Evolutionary conservation across 2,329 filamentous ascomycete genomes (phyloP).

Genomic region (Stagonosporopsis vannaccii): DNA sequence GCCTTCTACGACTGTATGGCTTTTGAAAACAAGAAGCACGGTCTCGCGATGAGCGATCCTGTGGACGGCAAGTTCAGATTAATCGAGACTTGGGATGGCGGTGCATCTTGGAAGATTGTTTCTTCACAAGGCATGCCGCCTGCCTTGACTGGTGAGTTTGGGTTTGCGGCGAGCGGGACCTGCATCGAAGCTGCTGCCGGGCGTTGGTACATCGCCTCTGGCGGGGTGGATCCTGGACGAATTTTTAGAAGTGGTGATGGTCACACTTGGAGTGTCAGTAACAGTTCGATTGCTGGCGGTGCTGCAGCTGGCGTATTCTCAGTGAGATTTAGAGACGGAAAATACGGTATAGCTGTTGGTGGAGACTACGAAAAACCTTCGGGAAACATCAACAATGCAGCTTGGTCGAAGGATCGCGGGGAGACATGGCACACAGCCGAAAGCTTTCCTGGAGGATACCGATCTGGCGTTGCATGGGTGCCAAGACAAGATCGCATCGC

Average conservation of each 20-base stretch:
- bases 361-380: slow-evolving; percentile 36
- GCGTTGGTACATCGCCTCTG: slow-evolving; percentile 39
- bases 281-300: slow-evolving; percentile 31
- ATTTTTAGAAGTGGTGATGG: slow-evolving; percentile 29
- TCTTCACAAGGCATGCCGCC: slow-evolving; percentile 23
- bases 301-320: slow-evolving; percentile 40
- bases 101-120: slow-evolving; percentile 31
- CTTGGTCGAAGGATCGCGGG: slow-evolving; percentile 38
- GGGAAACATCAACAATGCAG: slow-evolving; percentile 26
- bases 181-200: slow-evolving; percentile 38
- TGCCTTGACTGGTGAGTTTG: slow-evolving; percentile 33
- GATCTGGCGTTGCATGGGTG: slow-evolving; percentile 37
- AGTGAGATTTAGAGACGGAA: slow-evolving; percentile 35
- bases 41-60: slow-evolving; percentile 40
- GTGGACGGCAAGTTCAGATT: slow-evolving; percentile 39
- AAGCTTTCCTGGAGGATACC: slow-evolving; percentile 37
- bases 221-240: slow-evolving; percentile 35
- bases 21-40: slow-evolving; percentile 33
- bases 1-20: slow-evolving; percentile 43
- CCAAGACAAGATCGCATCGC: slow-evolving; percentile 23
- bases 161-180: slow-evolving; percentile 38
- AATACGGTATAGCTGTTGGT: slow-evolving; percentile 37
- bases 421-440: slow-evolving; percentile 27
- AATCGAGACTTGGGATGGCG: slow-evolving; percentile 37
- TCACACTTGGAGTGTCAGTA: slow-evolving; percentile 29